phyloP scores from a whole-genome alignment of 2,329 filamentous ascomycete species.

The Pseudogymnoascus sp. region DNA sequence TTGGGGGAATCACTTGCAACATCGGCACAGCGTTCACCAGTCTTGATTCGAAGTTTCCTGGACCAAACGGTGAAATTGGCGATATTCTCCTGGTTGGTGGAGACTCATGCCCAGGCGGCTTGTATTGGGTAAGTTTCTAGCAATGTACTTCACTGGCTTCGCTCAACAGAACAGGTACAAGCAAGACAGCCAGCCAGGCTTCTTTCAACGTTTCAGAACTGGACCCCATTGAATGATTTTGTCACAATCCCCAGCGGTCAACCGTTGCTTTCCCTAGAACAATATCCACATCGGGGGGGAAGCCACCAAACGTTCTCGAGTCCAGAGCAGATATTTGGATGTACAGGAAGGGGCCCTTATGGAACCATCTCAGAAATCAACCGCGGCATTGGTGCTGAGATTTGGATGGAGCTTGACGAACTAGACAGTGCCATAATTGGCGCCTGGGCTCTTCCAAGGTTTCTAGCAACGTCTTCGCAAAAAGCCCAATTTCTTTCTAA shows the following conservation, averaged over 20 bases:
- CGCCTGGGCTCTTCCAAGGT: slow-evolving; percentile 43
- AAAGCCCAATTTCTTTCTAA: background rate
- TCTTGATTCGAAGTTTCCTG: slow-evolving; percentile 32
- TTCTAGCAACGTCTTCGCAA: background rate
- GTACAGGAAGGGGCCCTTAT: slow-evolving; percentile 53
- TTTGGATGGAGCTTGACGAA: slow-evolving; percentile 47
- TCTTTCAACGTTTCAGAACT: slow-evolving; percentile 56
- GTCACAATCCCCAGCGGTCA: slow-evolving; percentile 35
- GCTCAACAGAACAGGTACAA: slow-evolving; percentile 34
- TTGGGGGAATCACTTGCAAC: slow-evolving; percentile 62
- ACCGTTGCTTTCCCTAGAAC: slow-evolving; percentile 29
- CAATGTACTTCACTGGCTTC: background rate
- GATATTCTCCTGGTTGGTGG: slow-evolving; percentile 78
- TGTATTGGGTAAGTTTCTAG: slow-evolving; percentile 42
- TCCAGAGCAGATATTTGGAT: slow-evolving; percentile 57
- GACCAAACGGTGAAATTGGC: slow-evolving; percentile 36
- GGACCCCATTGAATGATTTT: slow-evolving; percentile 38
- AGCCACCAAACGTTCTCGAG: slow-evolving; percentile 21
- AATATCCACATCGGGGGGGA: slow-evolving; percentile 15
- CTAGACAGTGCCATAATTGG: slow-evolving; percentile 41
- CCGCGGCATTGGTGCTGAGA: slow-evolving; percentile 60
- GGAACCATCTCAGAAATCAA: slow-evolving; percentile 62
- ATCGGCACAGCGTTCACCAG: slow-evolving; percentile 78
- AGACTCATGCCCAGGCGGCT: slow-evolving; percentile 66
- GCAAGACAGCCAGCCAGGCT: slow-evolving; percentile 46